Conservation (phyloP, 1,284 basidiomycete genomes). For the Boletus austroedulis region DNA sequence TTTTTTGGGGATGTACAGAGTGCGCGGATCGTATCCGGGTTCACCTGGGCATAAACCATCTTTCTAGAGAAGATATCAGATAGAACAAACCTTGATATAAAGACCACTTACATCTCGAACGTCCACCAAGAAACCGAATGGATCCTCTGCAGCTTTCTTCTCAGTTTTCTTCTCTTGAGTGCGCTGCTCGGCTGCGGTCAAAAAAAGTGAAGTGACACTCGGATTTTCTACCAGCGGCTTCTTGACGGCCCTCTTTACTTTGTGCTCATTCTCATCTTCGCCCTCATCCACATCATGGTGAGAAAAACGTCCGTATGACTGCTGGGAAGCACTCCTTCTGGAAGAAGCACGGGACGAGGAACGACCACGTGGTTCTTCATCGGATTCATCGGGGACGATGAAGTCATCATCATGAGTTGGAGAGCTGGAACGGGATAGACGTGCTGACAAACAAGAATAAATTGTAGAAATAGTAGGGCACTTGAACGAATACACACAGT, state of each 20-base stretch:
- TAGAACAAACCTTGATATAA: neutral
- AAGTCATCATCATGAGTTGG: constrained; percentile 63
- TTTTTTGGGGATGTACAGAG: constrained; percentile 76
- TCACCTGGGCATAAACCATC: constrained; percentile 79
- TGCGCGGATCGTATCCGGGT: constrained; percentile 91
- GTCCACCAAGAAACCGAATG: constrained; percentile 81
- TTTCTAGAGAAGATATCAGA: constrained; percentile 52
- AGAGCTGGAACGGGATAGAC: constrained; percentile 33
- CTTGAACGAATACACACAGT: constrained; percentile 37
- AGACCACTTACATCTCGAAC: constrained; percentile 61
- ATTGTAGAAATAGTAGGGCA: neutral
- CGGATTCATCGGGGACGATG: constrained; percentile 58
- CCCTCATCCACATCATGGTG: constrained; percentile 31
- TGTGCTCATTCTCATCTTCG: constrained; percentile 38
- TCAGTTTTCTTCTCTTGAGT: constrained; percentile 75
- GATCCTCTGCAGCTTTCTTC: constrained; percentile 78
- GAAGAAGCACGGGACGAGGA: constrained; percentile 43
- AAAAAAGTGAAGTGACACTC: constrained; percentile 47
- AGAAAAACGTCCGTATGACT: constrained; percentile 37
- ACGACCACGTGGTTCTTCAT: constrained; percentile 46
- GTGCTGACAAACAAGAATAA: constrained; percentile 30
- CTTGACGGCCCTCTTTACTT: constrained; percentile 38
- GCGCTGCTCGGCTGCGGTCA: constrained; percentile 85
- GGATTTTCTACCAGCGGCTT: constrained; percentile 27
- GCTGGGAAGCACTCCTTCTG: constrained; percentile 41